These are phyloP conservation scores for Picochlorum sp. DNA, from an alignment of 139 green algal species.

Conservation along the genomic window DNA sequence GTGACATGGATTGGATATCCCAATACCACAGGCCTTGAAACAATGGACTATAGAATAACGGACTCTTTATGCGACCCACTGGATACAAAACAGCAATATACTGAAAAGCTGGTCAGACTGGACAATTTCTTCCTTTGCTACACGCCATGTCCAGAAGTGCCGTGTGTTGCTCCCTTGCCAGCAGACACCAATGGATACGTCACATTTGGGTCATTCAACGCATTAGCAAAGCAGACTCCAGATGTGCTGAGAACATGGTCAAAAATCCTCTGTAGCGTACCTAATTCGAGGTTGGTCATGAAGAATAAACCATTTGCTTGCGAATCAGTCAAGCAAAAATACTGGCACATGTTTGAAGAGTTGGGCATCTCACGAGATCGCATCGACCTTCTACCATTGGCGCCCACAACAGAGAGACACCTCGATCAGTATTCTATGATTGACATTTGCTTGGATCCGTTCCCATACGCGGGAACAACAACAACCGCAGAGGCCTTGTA, in stretches of 20 bases:
- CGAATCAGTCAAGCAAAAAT: slow-evolving; percentile 42
- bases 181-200: slow-evolving; percentile 67
- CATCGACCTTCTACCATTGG: slow-evolving; percentile 85
- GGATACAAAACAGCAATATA: slow-evolving; percentile 53
- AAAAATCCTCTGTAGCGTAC: slow-evolving; percentile 58
- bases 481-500: slow-evolving; percentile 90
- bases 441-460: slow-evolving; percentile 90
- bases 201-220: slow-evolving; percentile 98
- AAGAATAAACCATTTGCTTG: slow-evolving; percentile 98
- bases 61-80: slow-evolving; percentile 66
- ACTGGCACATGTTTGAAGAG: slow-evolving; percentile 23
- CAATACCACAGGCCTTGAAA: slow-evolving; percentile 83
- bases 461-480: slow-evolving; percentile 95
- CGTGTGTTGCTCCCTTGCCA: slow-evolving; percentile 63
- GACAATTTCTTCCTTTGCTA: slow-evolving; percentile 96
- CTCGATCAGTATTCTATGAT: slow-evolving; percentile 70
- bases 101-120: slow-evolving; percentile 82
- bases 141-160: slow-evolving; percentile 71
- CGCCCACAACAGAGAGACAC: slow-evolving; percentile 66
- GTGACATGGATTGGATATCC: slow-evolving; percentile 98
- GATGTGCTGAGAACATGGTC: slow-evolving; percentile 76
- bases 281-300: slow-evolving; percentile 75
- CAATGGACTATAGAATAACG: slow-evolving; percentile 88
- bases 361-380: slow-evolving; percentile 17
- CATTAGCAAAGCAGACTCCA: slow-evolving; percentile 88